These are phyloP conservation scores for Artemisia tridentata DNA, from an alignment of 129 eudicot species.

Conservation along the genomic window DNA sequence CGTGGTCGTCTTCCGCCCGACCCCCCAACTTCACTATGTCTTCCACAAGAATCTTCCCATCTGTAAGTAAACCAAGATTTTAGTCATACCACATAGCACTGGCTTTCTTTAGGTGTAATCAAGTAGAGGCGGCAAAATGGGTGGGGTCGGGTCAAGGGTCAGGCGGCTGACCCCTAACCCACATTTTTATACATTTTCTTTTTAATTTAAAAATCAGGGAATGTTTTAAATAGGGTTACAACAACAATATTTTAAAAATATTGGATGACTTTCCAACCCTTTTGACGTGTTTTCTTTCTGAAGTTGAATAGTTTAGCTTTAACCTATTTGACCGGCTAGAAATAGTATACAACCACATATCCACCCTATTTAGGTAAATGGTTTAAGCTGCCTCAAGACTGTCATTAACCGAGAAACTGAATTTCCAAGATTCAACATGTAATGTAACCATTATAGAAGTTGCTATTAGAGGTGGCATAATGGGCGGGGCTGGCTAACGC, in stretches of 20 bases:
- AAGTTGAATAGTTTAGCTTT: neutral
- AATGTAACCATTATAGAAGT: neutral
- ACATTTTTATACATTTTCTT: neutral
- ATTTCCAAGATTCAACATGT: constrained; percentile 2
- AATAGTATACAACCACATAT: neutral
- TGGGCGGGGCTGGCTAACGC: too few species aligned
- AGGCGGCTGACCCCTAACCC: neutral
- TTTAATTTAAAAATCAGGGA: neutral
- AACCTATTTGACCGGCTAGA: neutral
- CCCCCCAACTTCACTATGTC: constrained; percentile 86
- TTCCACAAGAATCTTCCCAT: constrained; percentile 98
- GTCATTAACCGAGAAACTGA: neutral
- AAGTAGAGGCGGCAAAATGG: neutral
- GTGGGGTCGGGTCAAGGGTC: neutral
- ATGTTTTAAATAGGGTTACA: neutral
- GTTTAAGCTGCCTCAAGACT: neutral
- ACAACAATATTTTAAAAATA: neutral
- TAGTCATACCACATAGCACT: neutral
- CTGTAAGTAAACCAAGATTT: constrained; percentile 41
- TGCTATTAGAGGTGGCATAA: constrained; percentile 1
- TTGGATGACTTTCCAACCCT: neutral
- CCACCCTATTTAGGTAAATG: neutral
- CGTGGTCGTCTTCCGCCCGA: constrained; percentile 43
- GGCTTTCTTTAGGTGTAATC: neutral
- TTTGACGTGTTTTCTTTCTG: neutral